Conservation (phyloP, 805 yeast genomes). For the Pichia gijzeniarum region DNA sequence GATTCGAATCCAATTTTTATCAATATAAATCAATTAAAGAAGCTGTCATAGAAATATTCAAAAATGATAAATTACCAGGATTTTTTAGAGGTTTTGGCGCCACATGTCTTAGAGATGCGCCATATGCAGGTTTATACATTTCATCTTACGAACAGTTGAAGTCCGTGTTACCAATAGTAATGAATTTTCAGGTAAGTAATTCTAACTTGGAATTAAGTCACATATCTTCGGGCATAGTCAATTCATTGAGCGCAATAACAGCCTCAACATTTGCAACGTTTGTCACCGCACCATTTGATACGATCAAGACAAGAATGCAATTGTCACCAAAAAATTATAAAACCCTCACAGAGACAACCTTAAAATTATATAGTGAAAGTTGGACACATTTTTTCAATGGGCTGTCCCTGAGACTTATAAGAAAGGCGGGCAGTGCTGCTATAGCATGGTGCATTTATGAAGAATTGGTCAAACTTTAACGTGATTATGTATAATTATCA, state of each 20-base stretch:
- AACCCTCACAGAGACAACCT: constrained; percentile 36
- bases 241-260: constrained; percentile 65
- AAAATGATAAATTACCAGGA: constrained; percentile 50
- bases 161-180: constrained; percentile 40
- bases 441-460: constrained; percentile 97
- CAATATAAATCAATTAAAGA: constrained; percentile 56
- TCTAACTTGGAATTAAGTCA: constrained; percentile 13
- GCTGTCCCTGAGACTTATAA: constrained; percentile 64
- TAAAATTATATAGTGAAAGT: constrained; percentile 40
- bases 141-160: constrained; percentile 77
- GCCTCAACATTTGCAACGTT: constrained; percentile 81
- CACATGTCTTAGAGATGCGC: constrained; percentile 86
- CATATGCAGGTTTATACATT: constrained; percentile 92
- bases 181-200: constrained; percentile 18
- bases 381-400: constrained; percentile 70
- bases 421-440: constrained; percentile 90
- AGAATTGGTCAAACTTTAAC: constrained; percentile 53
- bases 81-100: constrained; percentile 86
- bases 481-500: not conserved
- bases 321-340: constrained; percentile 46
- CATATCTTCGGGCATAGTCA: constrained; percentile 43
- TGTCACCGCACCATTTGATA: constrained; percentile 91
- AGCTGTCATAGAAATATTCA: constrained; percentile 53
- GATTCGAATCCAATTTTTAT: constrained; percentile 80
- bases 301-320: constrained; percentile 89